Percentiles rank a stretch among this genome's conserved stretches.
Evolutionary conservation across 192 early-diverging fungal species (phyloP).

Genomic region (Coemansia furcata): DNA sequence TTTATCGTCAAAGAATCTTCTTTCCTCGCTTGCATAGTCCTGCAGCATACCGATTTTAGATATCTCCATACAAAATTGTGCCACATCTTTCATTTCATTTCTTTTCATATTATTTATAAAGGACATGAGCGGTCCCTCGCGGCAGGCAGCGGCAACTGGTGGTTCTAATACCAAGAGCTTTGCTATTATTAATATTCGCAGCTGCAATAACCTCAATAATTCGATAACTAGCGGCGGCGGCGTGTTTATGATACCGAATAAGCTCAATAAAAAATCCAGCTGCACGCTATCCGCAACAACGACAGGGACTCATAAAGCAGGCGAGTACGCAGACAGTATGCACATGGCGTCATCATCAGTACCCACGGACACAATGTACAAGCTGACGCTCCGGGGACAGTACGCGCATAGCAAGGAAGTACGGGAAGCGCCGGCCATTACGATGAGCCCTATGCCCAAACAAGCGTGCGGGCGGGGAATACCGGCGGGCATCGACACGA

Average conservation of each 20-base stretch:
- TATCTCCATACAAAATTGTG: not conserved
- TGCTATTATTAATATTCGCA: slow-evolving; percentile 38
- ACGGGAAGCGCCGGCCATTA: not conserved
- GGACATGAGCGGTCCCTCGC: not conserved
- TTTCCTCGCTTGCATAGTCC: not conserved
- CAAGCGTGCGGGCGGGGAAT: not conserved
- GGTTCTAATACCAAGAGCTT: slow-evolving; percentile 1
- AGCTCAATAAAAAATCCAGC: slow-evolving; percentile 23
- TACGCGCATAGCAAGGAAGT: not conserved
- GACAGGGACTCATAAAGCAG: not conserved
- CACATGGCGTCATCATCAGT: slow-evolving; percentile 7
- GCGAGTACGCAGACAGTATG: not conserved
- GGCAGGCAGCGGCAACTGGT: not conserved
- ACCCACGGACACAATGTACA: slow-evolving; percentile 32
- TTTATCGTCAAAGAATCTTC: not conserved
- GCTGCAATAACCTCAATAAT: not conserved
- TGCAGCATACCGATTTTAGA: not conserved
- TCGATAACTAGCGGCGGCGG: not conserved
- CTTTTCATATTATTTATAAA: not conserved
- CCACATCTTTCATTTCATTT: not conserved
- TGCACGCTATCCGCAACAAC: slow-evolving; percentile 9
- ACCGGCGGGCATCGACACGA: slow-evolving; percentile 1
- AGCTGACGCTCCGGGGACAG: slow-evolving; percentile 13
- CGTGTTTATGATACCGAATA: not conserved
- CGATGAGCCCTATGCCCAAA: not conserved